Conservation (phyloP, 495 filamentous ascomycete species). For the Daldinia concentrica region DNA sequence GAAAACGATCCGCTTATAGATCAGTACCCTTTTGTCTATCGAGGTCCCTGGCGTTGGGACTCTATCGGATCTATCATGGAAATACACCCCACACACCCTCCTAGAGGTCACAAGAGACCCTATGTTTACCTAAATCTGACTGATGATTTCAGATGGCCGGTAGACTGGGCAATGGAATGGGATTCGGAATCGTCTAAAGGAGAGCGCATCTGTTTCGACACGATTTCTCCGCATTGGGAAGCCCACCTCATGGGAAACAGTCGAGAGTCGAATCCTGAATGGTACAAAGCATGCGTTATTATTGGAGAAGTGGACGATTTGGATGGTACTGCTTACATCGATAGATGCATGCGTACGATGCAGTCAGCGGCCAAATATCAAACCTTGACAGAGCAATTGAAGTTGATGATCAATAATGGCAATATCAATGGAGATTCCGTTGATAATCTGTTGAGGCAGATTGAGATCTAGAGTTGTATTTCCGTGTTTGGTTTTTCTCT, state of each 20-base stretch:
- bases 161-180: neutral
- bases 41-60: neutral
- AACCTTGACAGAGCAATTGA: neutral
- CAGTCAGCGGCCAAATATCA: neutral
- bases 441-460: neutral
- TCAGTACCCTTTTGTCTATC: neutral
- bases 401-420: neutral
- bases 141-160: neutral
- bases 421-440: neutral
- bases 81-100: neutral
- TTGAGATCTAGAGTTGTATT: neutral
- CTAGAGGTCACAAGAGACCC: neutral
- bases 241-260: neutral
- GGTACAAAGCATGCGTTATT: neutral
- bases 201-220: neutral
- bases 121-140: neutral
- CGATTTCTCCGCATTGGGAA: neutral
- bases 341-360: neutral
- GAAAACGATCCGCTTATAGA: neutral
- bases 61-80: neutral
- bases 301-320: neutral
- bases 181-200: neutral
- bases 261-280: neutral
- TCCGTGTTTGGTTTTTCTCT: neutral
- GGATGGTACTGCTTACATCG: neutral